Percentiles rank a stretch among this genome's conserved stretches.
phyloP scores from a whole-genome alignment of 768 basidiomycete species.

The Phylloporus sp. region DNA sequence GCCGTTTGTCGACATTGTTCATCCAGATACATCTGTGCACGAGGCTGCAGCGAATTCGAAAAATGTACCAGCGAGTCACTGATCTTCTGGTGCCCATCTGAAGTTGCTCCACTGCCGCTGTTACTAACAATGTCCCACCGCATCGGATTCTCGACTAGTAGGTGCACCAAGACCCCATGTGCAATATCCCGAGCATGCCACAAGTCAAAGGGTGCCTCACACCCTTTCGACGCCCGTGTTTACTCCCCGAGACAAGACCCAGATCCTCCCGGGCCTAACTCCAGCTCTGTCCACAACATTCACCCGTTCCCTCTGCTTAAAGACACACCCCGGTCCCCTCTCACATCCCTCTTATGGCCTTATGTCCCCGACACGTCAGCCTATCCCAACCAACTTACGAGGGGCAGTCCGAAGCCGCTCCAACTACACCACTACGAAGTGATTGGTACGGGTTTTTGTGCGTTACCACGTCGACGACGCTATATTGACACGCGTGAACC shows the following conservation, averaged over 20 bases:
- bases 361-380: conserved; percentile 78
- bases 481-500: not conserved
- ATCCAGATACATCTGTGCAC: conserved; percentile 7
- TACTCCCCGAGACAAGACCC: too few species aligned
- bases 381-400: conserved; percentile 76
- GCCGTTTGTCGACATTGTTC: not conserved
- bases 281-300: not conserved
- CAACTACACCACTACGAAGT: conserved; percentile 72
- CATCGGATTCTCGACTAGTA: not conserved
- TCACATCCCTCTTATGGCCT: conserved; percentile 80
- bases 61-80: too few species aligned
- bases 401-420: conserved; percentile 79
- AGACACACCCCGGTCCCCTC: conserved; percentile 46
- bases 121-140: conserved; percentile 50
- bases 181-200: too few species aligned
- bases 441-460: conserved; percentile 47
- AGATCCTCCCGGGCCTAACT: too few species aligned
- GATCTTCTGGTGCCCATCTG: too few species aligned
- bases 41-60: conserved; percentile 1
- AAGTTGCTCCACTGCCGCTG: conserved; percentile 82
- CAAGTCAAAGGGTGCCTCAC: not conserved
- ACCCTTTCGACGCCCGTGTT: too few species aligned
- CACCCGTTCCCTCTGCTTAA: conserved; percentile 19
- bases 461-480: not conserved
- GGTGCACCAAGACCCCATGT: not conserved